Conservation (phyloP, 169 alveolate species). For the Cryptosporidium baileyi region DNA sequence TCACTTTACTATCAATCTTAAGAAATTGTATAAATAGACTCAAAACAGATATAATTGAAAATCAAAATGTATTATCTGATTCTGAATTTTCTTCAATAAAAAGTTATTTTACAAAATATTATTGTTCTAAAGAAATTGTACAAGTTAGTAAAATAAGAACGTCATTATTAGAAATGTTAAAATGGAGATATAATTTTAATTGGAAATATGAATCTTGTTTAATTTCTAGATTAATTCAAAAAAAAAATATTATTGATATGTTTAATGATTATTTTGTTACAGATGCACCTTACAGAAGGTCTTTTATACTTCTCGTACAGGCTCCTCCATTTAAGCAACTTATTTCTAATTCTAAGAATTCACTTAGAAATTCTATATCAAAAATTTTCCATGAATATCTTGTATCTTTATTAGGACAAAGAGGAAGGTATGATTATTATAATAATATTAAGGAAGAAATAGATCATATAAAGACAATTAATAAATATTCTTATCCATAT, state of each 20-base stretch:
- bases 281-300: constrained; percentile 28
- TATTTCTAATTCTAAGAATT: background rate
- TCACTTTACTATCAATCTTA: constrained; percentile 32
- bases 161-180: constrained; percentile 26
- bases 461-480: background rate
- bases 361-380: background rate
- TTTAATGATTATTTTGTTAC: constrained; percentile 8
- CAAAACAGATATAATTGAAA: constrained; percentile 24
- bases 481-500: constrained; percentile 7
- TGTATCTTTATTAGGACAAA: background rate
- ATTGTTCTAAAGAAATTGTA: background rate
- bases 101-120: constrained; percentile 2
- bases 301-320: constrained; percentile 40
- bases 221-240: background rate
- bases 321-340: constrained; percentile 62
- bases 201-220: constrained; percentile 52
- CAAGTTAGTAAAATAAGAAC: constrained; percentile 22
- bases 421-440: background rate
- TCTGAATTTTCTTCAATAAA: background rate
- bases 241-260: background rate
- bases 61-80: background rate
- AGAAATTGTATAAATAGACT: background rate
- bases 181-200: constrained; percentile 50
- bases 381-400: background rate
- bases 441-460: background rate